phyloP scores from a whole-genome alignment of 768 basidiomycete genomes.

The Phylloporus sp. region DNA sequence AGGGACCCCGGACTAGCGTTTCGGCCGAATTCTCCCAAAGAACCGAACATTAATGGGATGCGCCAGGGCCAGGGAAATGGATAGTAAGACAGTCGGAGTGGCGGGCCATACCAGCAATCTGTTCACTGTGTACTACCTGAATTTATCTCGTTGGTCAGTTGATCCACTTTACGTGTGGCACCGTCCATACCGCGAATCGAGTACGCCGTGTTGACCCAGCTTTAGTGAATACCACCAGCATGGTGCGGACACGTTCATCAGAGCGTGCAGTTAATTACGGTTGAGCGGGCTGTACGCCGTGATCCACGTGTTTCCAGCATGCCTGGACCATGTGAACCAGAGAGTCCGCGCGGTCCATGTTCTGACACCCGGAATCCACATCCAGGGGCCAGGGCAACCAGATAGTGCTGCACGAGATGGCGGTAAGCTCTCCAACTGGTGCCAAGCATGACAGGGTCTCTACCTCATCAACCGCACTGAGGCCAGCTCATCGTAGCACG shows the following conservation, averaged over 20 bases:
- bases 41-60: no score
- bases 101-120: no score
- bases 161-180: no score
- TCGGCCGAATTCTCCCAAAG: no score
- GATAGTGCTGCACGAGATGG: slow-evolving; percentile 50
- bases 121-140: no score
- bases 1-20: no score
- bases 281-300: slow-evolving; percentile 86
- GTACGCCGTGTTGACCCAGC: slow-evolving; percentile 70
- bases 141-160: no score
- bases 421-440: slow-evolving; percentile 1
- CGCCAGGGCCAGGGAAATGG: no score
- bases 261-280: no score
- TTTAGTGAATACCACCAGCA: slow-evolving; percentile 55
- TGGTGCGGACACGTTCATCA: no score
- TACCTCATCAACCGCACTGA: slow-evolving; percentile 88
- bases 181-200: slow-evolving; percentile 63
- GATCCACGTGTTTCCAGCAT: slow-evolving; percentile 76
- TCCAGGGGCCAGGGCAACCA: slow-evolving; percentile 76
- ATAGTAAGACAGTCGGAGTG: no score
- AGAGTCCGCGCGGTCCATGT: slow-evolving; percentile 68
- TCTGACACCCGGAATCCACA: slow-evolving; percentile 81
- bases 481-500: slow-evolving; percentile 67
- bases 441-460: slow-evolving; percentile 31
- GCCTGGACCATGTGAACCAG: slow-evolving; percentile 71